Evolutionary conservation across 768 basidiomycete species (phyloP).

Genomic region (Pisolithus tinctorius): DNA sequence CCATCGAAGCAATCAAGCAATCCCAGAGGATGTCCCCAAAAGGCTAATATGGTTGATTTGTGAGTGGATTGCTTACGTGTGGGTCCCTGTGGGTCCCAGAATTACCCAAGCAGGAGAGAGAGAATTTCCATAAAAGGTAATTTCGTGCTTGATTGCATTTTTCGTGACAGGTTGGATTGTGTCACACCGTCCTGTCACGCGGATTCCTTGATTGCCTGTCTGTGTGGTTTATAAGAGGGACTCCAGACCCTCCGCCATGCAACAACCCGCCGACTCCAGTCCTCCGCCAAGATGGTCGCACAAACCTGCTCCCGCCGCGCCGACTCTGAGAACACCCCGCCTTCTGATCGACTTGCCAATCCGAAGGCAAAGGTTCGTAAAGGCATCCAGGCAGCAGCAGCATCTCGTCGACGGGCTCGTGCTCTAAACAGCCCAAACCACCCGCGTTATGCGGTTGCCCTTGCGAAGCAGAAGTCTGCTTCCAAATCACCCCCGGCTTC

Average conservation of each 20-base stretch:
- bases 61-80: constrained; percentile 22
- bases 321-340: constrained; percentile 31
- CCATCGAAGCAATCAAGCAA: neutral
- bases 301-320: constrained; percentile 16
- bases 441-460: constrained; percentile 30
- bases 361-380: constrained; percentile 16
- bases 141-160: constrained; percentile 23
- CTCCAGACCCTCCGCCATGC: constrained; percentile 3
- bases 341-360: constrained; percentile 4
- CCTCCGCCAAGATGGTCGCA: constrained; percentile 21
- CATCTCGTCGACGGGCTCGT: constrained; percentile 36
- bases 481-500: constrained; percentile 7
- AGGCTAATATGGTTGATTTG: constrained; percentile 5
- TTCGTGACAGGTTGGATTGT: constrained; percentile 22
- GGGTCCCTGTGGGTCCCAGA: constrained; percentile 24
- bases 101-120: constrained; percentile 19
- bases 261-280: constrained; percentile 2
- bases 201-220: constrained; percentile 6
- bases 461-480: constrained; percentile 32
- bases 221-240: constrained; percentile 17
- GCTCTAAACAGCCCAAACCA: constrained; percentile 21
- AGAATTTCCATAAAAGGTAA: constrained; percentile 14
- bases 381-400: constrained; percentile 25
- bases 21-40: neutral
- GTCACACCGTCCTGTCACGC: constrained; percentile 17